A percentile compares a stretch with the other conserved stretches of the same genome.
Conservation (phyloP, 2,329 filamentous ascomycete species). For the Ascochyta lentis region DNA sequence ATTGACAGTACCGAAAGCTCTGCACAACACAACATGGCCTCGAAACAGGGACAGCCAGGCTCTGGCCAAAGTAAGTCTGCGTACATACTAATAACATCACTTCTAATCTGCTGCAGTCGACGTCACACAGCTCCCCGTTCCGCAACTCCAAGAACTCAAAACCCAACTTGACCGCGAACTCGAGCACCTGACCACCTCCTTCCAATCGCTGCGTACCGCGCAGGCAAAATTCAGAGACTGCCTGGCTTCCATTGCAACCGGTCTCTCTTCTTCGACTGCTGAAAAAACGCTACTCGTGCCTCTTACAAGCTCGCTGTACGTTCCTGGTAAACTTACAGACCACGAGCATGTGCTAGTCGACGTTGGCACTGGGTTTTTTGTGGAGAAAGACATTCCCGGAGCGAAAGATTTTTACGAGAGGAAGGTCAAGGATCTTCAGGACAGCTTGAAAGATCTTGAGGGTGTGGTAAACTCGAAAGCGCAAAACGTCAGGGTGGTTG, state of each 20-base stretch:
- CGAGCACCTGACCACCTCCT: slow-evolving; percentile 89
- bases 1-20: slow-evolving; percentile 11
- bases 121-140: slow-evolving; percentile 77
- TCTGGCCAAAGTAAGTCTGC: slow-evolving; percentile 38
- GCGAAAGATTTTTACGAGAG: slow-evolving; percentile 71
- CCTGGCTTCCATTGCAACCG: slow-evolving; percentile 73
- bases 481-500: slow-evolving; percentile 81
- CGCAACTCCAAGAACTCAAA: slow-evolving; percentile 90
- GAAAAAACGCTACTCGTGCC: slow-evolving; percentile 81
- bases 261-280: slow-evolving; percentile 53
- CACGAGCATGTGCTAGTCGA: slow-evolving; percentile 69
- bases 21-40: slow-evolving; percentile 26
- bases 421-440: slow-evolving; percentile 70
- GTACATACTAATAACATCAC: not conserved
- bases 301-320: slow-evolving; percentile 92
- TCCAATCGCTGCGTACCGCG: slow-evolving; percentile 85
- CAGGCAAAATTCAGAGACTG: slow-evolving; percentile 94
- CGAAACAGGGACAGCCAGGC: slow-evolving; percentile 37
- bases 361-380: slow-evolving; percentile 90
- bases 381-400: slow-evolving; percentile 78
- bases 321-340: slow-evolving; percentile 75
- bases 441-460: slow-evolving; percentile 72
- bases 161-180: slow-evolving; percentile 96
- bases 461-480: slow-evolving; percentile 77
- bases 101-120: slow-evolving; percentile 56